Base-by-base conservation (phyloP, 192 early-diverging fungal genomes). In the Coemansia sp. region DNA sequence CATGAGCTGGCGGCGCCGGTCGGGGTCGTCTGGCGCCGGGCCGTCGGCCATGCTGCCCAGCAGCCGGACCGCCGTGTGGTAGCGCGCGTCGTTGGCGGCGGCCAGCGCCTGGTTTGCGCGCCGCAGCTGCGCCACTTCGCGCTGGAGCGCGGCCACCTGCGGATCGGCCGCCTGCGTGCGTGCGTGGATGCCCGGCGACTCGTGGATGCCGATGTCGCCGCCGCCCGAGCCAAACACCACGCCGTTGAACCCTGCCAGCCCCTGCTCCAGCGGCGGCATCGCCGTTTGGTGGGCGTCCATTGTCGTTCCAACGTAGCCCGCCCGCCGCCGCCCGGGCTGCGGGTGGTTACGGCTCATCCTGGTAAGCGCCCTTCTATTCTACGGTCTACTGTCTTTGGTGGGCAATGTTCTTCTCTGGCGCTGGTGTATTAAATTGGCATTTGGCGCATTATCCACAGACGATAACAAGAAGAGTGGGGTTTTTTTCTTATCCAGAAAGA, bases 201-300 rank as follows among this genome's bases (percentile, higher is more conserved):
- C 52, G 55, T 58, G 45, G 23, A 57, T 42, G 2, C 19, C 42
- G 22, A 34, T 3, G 20, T 42, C 23, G 49, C 32, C 40, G 21
- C 45, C 51, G 17, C 46, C 56, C 3, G 59, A 54, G 14, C 60
- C 67, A 54, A 66, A 73, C 15, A 58, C 64, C 2, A 73, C 38
- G 15, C 70, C 70, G 59, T 66, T 73, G 55, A 73, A 67, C 10
- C 63, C 70, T 8, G 46, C 29, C 12, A 55, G 38, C 15, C 57
- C 60, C 22, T 67, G 64, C 14, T 57, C 66, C 14, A 53, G 23
- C 2, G 44, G 34, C 22, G 22, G 34, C 26, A 57, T 47, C 14
- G 39, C 22, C 6, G 48, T 26, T 32, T 50, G 36, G 4, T 30
- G 38, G 15, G 64, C 7, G 28, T 53, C 60, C 35, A 40, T 31